Conservation (phyloP, 2,329 filamentous ascomycete species). For the Fusarium secorum region DNA sequence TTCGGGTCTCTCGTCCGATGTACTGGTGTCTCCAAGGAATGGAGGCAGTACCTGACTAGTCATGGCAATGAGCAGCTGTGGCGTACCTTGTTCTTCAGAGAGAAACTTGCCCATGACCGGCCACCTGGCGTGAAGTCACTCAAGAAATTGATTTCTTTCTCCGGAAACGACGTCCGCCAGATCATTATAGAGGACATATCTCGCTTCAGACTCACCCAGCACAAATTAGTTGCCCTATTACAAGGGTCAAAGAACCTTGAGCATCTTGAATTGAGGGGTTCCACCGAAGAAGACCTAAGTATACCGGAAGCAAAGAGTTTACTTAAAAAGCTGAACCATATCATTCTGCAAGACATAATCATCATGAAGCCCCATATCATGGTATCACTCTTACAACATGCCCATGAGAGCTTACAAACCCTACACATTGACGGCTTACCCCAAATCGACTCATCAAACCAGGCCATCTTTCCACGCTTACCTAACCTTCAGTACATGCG, state of each 20-base stretch:
- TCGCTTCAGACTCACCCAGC: slow-evolving; percentile 43
- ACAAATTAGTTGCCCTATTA: slow-evolving; percentile 42
- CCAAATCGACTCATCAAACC: slow-evolving; percentile 7
- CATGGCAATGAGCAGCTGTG: slow-evolving; percentile 44
- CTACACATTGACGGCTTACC: slow-evolving; percentile 39
- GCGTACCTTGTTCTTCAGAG: slow-evolving; percentile 44
- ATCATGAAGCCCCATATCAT: slow-evolving; percentile 20
- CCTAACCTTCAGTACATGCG: slow-evolving; percentile 44
- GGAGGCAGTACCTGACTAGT: slow-evolving; percentile 44
- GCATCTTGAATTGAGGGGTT: slow-evolving; percentile 33
- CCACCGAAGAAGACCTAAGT: slow-evolving; percentile 30
- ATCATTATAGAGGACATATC: slow-evolving; percentile 40
- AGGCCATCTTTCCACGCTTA: slow-evolving; percentile 32
- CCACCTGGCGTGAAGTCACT: slow-evolving; percentile 39
- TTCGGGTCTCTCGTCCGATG: slow-evolving; percentile 46
- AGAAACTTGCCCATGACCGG: slow-evolving; percentile 26
- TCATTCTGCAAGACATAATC: slow-evolving; percentile 37
- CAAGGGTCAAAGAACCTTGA: slow-evolving; percentile 41
- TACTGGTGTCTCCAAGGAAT: slow-evolving; percentile 45
- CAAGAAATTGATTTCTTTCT: slow-evolving; percentile 44
- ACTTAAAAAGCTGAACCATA: slow-evolving; percentile 32
- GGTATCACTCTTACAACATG: slow-evolving; percentile 31
- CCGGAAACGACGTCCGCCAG: slow-evolving; percentile 43
- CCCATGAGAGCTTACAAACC: slow-evolving; percentile 34
- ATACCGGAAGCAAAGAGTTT: slow-evolving; percentile 26